Evolutionary conservation across 345 rosid genomes (phyloP), one percentile per base, ranked within the genome.

Genomic region (Pistacia atlantica): DNA sequence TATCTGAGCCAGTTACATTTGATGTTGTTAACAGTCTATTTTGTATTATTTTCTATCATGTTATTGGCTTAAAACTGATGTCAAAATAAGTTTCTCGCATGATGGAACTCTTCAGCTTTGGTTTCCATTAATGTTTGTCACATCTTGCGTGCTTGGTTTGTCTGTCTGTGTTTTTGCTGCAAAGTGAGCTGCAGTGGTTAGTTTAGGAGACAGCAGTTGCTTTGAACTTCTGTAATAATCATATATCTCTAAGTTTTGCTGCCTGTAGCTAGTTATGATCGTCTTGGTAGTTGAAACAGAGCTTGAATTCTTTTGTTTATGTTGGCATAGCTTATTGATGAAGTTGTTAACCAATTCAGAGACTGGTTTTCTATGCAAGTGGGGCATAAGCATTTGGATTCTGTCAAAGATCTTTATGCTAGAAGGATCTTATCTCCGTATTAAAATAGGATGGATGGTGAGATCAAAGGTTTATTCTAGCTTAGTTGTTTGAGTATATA

Each of bases 241-340:
- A 42, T 51, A 9, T 37, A 25, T 35, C 63, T 59, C 38, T 59
- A 52, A 42, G 28, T 57, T 67, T 66, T 35, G 62, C 61, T 57
- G n/a, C 67, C 56, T 59, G 68, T 58, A 57, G 42, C 18, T n/a
- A 72, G 8, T 51, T 59, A 33, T 61, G 59, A 48, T 65, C 55
- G 9, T 48, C 42, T 17, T 18, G n/a, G 37, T 69, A 7, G 17
- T 56, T 56, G 16, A 42, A 48, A 48, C 56, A 33, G n/a, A 13
- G 55, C 52, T 54, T 78, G 72, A 77, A 71, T 48, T 67, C 54
- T 10, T 46, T 71, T 77, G 9, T 60, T 55, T 28, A 69, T 33
- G 37, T 69, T 18, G 25, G 13, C 51, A 65, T 65, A n/a, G 17
- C 33, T 52, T 54, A 55, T 42, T 69, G 16, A 0, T 42, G 12